These are phyloP conservation scores for Linanthus parryae DNA, from an alignment of 148 eudicot species.

Conservation along the genomic window DNA sequence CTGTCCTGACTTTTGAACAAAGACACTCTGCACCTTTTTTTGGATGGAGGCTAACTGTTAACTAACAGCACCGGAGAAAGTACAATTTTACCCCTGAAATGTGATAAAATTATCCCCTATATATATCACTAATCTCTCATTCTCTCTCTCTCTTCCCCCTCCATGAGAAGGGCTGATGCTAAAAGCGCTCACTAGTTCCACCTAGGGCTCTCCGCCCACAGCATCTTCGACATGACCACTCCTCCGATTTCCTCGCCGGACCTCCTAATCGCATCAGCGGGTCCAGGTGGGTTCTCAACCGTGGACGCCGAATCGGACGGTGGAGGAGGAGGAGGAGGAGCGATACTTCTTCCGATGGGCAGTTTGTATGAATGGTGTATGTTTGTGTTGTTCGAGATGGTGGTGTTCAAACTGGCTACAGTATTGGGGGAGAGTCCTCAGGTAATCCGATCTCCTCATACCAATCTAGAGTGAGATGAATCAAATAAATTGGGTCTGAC, in stretches of 20 bases:
- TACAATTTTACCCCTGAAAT: too few relatives aligned
- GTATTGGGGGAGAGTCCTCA: slow-evolving; percentile 52
- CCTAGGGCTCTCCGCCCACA: too few relatives aligned
- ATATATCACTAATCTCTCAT: too few relatives aligned
- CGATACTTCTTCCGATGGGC: slow-evolving; percentile 86
- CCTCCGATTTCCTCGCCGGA: not conserved
- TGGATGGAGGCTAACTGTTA: too few relatives aligned
- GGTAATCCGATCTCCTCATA: slow-evolving; percentile 59
- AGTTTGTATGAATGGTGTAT: slow-evolving; percentile 79
- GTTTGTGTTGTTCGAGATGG: slow-evolving; percentile 94
- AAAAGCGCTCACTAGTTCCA: slow-evolving; percentile 73
- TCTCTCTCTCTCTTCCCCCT: too few relatives aligned
- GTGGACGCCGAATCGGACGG: not conserved
- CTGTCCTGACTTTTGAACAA: too few relatives aligned
- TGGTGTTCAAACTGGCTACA: slow-evolving; percentile 55
- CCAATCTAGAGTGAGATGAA: slow-evolving; percentile 73
- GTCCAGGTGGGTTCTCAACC: not conserved
- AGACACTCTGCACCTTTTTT: too few relatives aligned
- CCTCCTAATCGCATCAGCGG: not conserved
- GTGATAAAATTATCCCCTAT: too few relatives aligned
- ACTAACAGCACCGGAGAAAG: too few relatives aligned
- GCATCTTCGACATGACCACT: not conserved
- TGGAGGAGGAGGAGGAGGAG: slow-evolving; percentile 21
- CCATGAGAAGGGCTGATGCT: slow-evolving; percentile 93
- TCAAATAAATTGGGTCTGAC: too few relatives aligned